These are phyloP conservation scores for Cytospora schulzeri DNA, from an alignment of 2,329 filamentous ascomycete species.

Conservation along the genomic window DNA sequence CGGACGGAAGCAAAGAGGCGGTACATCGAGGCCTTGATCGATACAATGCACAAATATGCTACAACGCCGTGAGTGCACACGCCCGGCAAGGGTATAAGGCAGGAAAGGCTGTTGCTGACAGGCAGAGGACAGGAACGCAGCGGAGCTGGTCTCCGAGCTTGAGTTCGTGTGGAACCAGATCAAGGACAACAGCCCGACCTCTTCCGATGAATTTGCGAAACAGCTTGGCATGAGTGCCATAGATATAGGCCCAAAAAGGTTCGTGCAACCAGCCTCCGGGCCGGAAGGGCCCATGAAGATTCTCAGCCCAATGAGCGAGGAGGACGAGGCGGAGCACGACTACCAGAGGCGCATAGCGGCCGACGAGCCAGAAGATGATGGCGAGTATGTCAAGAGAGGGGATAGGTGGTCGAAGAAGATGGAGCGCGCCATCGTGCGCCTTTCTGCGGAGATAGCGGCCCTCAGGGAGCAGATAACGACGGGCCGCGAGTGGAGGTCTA, in stretches of 20 bases:
- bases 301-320: constrained; percentile 83
- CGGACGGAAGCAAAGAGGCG: constrained; percentile 91
- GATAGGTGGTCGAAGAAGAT: constrained; percentile 78
- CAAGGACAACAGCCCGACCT: constrained; percentile 76
- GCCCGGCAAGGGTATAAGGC: background rate
- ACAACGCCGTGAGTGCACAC: constrained; percentile 67
- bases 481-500: constrained; percentile 70
- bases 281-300: constrained; percentile 66
- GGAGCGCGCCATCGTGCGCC: constrained; percentile 81
- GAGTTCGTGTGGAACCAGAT: constrained; percentile 99
- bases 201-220: constrained; percentile 59
- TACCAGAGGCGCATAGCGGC: constrained; percentile 48
- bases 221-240: constrained; percentile 38
- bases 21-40: constrained; percentile 92
- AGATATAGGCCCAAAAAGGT: constrained; percentile 44
- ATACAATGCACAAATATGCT: constrained; percentile 96
- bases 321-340: constrained; percentile 66
- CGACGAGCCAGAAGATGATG: constrained; percentile 43
- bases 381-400: constrained; percentile 45
- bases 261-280: constrained; percentile 50
- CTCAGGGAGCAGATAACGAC: constrained; percentile 86
- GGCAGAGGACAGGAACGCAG: constrained; percentile 62
- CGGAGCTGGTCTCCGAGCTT: constrained; percentile 88
- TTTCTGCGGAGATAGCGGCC: constrained; percentile 91
- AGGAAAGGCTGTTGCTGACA: constrained; percentile 10